phyloP scores from a whole-genome alignment of 2,329 filamentous ascomycete genomes.

The Bertia moriformis region DNA sequence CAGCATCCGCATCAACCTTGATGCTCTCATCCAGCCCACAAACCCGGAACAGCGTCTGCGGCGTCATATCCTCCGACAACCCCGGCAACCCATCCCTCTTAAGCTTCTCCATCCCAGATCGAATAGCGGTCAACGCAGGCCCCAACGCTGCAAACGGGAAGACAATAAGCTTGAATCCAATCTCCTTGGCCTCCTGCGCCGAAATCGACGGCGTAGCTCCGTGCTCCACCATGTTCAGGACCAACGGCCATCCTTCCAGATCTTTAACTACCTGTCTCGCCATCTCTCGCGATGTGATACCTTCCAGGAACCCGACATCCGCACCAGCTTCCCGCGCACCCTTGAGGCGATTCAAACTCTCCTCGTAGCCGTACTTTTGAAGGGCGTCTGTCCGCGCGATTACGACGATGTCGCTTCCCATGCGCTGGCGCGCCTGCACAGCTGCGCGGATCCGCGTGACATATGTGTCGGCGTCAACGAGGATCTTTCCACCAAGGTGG shows the following conservation, averaged over 20 bases:
- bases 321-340: conserved; percentile 31
- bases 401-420: conserved; percentile 36
- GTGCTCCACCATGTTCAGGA: conserved; percentile 27
- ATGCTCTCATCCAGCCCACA: conserved; percentile 23
- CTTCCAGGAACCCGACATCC: conserved; percentile 38
- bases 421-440: conserved; percentile 15
- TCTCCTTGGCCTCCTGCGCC: conserved; percentile 17
- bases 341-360: conserved; percentile 27
- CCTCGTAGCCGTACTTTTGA: conserved; percentile 33
- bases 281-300: conserved; percentile 27
- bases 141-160: conserved; percentile 22
- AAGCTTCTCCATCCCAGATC: conserved; percentile 17
- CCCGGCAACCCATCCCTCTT: conserved; percentile 17
- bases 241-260: conserved; percentile 19
- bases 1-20: conserved; percentile 20
- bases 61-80: conserved; percentile 13
- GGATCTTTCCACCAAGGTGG: conserved; percentile 19
- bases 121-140: conserved; percentile 19
- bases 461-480: conserved; percentile 14
- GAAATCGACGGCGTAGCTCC: conserved; percentile 22
- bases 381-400: conserved; percentile 43
- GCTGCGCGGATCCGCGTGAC: conserved; percentile 14
- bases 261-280: conserved; percentile 21
- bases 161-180: conserved; percentile 25
- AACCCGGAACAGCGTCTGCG: conserved; percentile 23